phyloP scores from a whole-genome alignment of 2,329 filamentous ascomycete species.

The Hansfordia pulvinata region DNA sequence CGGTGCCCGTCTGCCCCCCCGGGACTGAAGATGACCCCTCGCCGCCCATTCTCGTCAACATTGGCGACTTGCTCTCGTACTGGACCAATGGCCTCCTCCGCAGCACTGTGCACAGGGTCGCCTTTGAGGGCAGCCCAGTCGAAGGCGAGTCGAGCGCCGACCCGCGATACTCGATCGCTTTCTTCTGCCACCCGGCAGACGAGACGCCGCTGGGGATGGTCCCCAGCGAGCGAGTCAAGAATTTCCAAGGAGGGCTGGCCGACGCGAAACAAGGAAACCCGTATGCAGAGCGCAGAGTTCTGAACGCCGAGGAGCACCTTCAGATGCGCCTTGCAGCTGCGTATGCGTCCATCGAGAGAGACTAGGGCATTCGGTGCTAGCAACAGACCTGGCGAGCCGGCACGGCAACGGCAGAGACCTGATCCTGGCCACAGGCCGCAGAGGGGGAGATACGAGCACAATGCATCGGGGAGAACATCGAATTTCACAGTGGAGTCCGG shows the following conservation, averaged over 20 bases:
- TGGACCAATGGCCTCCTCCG: conserved; percentile 86
- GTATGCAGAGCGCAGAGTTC: conserved; percentile 36
- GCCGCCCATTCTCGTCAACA: conserved; percentile 71
- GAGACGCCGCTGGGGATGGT: conserved; percentile 39
- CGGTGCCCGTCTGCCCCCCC: conserved; percentile 52
- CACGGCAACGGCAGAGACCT: too few relatives aligned
- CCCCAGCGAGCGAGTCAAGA: conserved; percentile 42
- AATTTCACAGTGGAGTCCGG: too few relatives aligned
- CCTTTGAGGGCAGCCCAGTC: conserved; percentile 39
- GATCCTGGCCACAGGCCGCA: too few relatives aligned
- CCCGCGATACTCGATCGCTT: conserved; percentile 52
- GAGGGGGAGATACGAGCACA: too few relatives aligned
- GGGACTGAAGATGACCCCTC: conserved; percentile 42
- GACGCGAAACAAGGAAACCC: conserved; percentile 22
- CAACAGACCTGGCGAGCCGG: too few relatives aligned
- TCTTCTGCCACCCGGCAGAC: conserved; percentile 52
- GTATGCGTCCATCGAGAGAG: too few relatives aligned
- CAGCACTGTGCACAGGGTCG: conserved; percentile 79
- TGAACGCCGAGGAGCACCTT: conserved; percentile 52
- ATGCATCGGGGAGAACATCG: too few relatives aligned
- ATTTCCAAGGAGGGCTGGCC: conserved; percentile 13
- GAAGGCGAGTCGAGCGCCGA: conserved; percentile 32
- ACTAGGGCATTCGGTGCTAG: too few relatives aligned
- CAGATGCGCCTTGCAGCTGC: conserved; percentile 45
- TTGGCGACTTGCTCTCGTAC: conserved; percentile 58